Conservation (phyloP, 441 rosid species). For the Erodium moschatum region DNA sequence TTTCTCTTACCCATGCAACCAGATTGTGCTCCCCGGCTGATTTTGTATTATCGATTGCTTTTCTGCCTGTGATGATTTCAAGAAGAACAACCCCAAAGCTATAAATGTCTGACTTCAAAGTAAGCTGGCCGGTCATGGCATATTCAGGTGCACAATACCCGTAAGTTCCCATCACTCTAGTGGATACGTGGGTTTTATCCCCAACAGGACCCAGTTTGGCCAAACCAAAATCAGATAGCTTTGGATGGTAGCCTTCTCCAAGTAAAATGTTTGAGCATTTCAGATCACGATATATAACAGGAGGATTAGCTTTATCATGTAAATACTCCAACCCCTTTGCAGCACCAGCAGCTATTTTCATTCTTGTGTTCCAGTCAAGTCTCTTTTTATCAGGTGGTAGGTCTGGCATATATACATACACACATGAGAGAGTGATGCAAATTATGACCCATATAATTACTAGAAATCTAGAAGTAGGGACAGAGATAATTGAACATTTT, state of each 20-base stretch:
- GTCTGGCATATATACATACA: conserved; percentile 33
- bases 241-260: conserved; percentile 67
- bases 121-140: conserved; percentile 96
- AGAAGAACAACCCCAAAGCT: conserved; percentile 94
- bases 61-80: conserved; percentile 84
- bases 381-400: conserved; percentile 54
- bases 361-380: conserved; percentile 85
- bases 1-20: conserved; percentile 74
- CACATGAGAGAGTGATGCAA: neutral
- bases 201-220: conserved; percentile 96
- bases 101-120: conserved; percentile 84
- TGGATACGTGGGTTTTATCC: no score
- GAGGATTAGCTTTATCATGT: conserved; percentile 77
- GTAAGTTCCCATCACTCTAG: no score
- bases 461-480: neutral
- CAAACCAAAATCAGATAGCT: conserved; percentile 88
- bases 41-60: conserved; percentile 71
- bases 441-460: no score
- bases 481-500: neutral
- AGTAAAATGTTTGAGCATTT: conserved; percentile 88
- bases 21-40: conserved; percentile 68
- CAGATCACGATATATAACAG: conserved; percentile 85
- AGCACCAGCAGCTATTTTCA: conserved; percentile 95
- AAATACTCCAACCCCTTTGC: conserved; percentile 85
- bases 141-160: conserved; percentile 57